Base-by-base conservation (phyloP, 2,329 filamentous ascomycete species). In the Fusarium staphyleae region DNA sequence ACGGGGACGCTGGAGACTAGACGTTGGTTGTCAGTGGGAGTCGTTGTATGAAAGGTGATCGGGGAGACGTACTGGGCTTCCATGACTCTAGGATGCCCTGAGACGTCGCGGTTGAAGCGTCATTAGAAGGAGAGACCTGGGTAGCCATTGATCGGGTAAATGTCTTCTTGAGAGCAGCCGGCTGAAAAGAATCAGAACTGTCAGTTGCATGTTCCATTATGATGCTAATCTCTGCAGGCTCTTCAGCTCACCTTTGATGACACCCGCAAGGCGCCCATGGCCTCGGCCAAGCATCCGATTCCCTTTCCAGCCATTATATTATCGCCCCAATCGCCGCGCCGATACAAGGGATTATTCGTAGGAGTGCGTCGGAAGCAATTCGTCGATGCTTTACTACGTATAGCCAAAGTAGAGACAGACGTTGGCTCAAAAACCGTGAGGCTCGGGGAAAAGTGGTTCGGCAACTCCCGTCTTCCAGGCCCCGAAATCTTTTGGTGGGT, bases 1-100 rank as follows among this genome's bases (percentile, higher is more conserved):
- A 93, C 83, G 48, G 90, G 85, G 50, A 96, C 90, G 24, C 85
- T 86, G 62, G 80, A 78, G 62, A 79, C 84, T 83, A 55, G 16
- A 28, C 28, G 18, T 34, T 30, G 28, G 19, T 33, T 49, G 52
- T 62, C 37, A 62, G 56, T 47, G 14, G 32, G 32, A 24, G 42
- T n/a, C n/a, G n/a, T n/a, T n/a, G 48, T 28, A 16, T 14, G 12
- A 14, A 6, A 41, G 1, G 6, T 5, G 13, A 28, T 18, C 36
- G 42, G 24, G 16, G 22, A 11, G 19, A 43, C 74, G 37, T 71
- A 82, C 80, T 68, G 62, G 80, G 79, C 62, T 77, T 74, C 74
- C 76, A 82, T 9, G 72, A 67, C 26, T 76, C 69, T 63, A 69
- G 69, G 44, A 74, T 76, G 55, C 66, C 62, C 57, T 70, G 75